These are phyloP conservation scores for Cryphonectria japonica DNA, from an alignment of 2,329 filamentous ascomycete genomes.

Conservation along the genomic window DNA sequence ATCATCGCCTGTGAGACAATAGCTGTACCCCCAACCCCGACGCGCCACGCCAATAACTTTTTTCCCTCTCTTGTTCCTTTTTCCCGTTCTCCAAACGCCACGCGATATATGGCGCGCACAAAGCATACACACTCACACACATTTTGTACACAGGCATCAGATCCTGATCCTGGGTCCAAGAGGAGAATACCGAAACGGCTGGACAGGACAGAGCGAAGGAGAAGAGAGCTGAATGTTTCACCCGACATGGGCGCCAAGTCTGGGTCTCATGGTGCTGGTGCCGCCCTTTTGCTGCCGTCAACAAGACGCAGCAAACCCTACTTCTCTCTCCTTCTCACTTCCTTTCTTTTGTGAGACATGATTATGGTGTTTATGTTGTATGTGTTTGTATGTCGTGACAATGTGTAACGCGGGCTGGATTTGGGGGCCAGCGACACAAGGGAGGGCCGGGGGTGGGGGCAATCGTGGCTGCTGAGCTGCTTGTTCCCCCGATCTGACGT, in stretches of 20 bases:
- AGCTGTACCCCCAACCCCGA: neutral
- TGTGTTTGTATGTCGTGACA: neutral
- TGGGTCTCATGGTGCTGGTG: neutral
- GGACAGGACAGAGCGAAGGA: too few species aligned
- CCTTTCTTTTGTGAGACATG: neutral
- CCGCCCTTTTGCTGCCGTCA: neutral
- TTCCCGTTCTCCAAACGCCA: neutral
- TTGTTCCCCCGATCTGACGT: conserved; percentile 18
- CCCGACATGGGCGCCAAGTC: too few species aligned
- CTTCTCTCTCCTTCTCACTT: neutral
- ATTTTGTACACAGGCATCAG: neutral
- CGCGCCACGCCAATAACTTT: neutral
- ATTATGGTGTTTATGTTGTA: neutral
- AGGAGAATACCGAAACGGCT: too few species aligned
- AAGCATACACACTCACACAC: too few species aligned
- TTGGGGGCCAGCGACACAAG: neutral
- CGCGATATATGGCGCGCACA: neutral
- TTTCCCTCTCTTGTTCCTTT: neutral
- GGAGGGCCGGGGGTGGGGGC: too few species aligned
- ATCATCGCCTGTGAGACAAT: neutral
- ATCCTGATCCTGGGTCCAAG: too few species aligned
- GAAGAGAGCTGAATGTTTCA: too few species aligned
- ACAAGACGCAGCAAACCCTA: too few species aligned
- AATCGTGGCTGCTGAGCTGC: neutral
- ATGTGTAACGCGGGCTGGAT: neutral